Percentiles rank a stretch among this genome's conserved stretches.
phyloP scores from a whole-genome alignment of 2,329 filamentous ascomycete genomes.

The Periconia macrospinosa region DNA sequence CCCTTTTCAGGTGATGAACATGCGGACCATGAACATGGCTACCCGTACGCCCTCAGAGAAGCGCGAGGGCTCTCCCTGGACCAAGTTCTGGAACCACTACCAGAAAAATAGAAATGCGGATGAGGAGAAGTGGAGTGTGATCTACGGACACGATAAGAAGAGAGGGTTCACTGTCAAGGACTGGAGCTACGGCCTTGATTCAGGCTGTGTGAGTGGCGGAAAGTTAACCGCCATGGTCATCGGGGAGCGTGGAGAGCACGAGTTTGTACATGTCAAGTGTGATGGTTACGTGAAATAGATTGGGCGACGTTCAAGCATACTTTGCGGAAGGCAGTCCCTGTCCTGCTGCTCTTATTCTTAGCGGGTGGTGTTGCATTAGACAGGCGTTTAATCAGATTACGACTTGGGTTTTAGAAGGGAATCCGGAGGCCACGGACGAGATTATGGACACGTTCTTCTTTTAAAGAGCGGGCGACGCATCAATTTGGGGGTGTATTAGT shows the following conservation, averaged over 20 bases:
- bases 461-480: too few species aligned
- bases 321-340: too few species aligned
- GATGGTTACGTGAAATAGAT: slow-evolving; percentile 16
- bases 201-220: slow-evolving; percentile 76
- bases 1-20: slow-evolving; percentile 85
- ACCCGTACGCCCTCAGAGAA: slow-evolving; percentile 61
- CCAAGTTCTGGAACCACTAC: slow-evolving; percentile 58
- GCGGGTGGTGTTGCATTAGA: too few species aligned
- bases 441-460: too few species aligned
- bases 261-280: slow-evolving; percentile 45
- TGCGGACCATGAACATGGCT: slow-evolving; percentile 74
- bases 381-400: too few species aligned
- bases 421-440: too few species aligned
- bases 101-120: slow-evolving; percentile 36
- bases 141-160: slow-evolving; percentile 68
- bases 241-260: slow-evolving; percentile 51
- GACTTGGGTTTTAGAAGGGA: too few species aligned
- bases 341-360: too few species aligned
- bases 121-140: slow-evolving; percentile 63
- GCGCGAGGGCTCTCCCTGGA: slow-evolving; percentile 65
- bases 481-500: too few species aligned
- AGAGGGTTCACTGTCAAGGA: slow-evolving; percentile 66
- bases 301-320: neutral
- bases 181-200: slow-evolving; percentile 85
- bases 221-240: slow-evolving; percentile 78